Base-by-base conservation (phyloP, 2,329 filamentous ascomycete genomes). In the Fusarium veterinarium region DNA sequence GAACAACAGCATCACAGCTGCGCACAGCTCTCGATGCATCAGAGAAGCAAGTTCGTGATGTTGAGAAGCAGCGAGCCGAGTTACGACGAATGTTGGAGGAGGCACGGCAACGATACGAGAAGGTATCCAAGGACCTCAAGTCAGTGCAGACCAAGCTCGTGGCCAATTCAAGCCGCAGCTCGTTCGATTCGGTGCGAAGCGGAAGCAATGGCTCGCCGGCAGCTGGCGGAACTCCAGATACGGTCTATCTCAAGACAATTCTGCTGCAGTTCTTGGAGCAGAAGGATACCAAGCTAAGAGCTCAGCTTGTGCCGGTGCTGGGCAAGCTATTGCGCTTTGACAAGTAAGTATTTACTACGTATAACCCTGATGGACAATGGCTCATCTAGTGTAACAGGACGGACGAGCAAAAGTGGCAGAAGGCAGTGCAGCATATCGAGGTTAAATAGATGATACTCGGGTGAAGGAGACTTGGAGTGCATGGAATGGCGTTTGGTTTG, bases 361-460 rank as follows among this genome's bases (percentile, higher is more conserved):
- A 20, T 8, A n/a, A 8, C 13, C 38, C 42, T 19, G 20, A 46
- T 63, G 19, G 20, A 45, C 46, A 46, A 10, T 14, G 37, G 20
- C 60, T 59, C 64, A 58, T 51, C 12, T 52, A 5, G n/a, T 16
- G 10, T 23, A 28, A 28, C 53, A 88, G 86, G 69, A 76, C 81
- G 35, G 95, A 97, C 75, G 93, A 96, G 83, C 91, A 96, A 82
- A 95, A 94, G 82, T 97, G 94, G 94, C 90, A 92, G 82, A 89
- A 91, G 23, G 94, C 92, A 6, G 91, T 97, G 20, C 86, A 89
- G 67, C 85, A 87, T 59, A 83, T 87, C 40, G 82, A 80, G 20
- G 81, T 80, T 46, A 77, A 81, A 56, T 82, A 75, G 73, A 62
- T 17, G 28, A 53, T 46, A 31, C 25, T 40, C 6, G 35, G n/a